These are phyloP conservation scores for Hanseniaspora thailandica DNA, from an alignment of 805 yeast species.

Conservation along the genomic window DNA sequence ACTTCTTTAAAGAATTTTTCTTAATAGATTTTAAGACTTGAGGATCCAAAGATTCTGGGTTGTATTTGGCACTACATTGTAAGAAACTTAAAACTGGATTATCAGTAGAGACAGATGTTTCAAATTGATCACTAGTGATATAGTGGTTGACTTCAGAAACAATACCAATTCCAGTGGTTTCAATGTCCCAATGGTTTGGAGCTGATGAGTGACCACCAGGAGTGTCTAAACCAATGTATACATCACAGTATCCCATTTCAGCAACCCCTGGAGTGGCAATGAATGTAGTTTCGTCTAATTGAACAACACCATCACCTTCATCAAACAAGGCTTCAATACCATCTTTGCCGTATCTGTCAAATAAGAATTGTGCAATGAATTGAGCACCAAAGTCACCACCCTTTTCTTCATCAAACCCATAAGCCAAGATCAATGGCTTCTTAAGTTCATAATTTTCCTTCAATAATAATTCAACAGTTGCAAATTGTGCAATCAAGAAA, in stretches of 20 bases:
- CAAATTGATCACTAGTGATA: constrained; percentile 45
- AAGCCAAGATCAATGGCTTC: constrained; percentile 49
- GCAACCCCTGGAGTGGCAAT: constrained; percentile 42
- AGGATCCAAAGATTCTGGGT: constrained; percentile 19
- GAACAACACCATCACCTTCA: constrained; percentile 42
- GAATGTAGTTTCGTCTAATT: constrained; percentile 32
- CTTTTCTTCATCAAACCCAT: constrained; percentile 70
- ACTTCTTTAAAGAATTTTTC: constrained; percentile 20
- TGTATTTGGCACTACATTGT: constrained; percentile 53
- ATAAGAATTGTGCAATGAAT: constrained; percentile 35
- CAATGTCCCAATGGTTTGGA: constrained; percentile 43
- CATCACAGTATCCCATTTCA: constrained; percentile 46
- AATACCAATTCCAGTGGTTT: constrained; percentile 68
- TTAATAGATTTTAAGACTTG: constrained; percentile 21
- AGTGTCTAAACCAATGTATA: constrained; percentile 28
- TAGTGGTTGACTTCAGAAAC: constrained; percentile 44
- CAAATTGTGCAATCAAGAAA: constrained; percentile 46
- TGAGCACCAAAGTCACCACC: constrained; percentile 53
- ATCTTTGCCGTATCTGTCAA: constrained; percentile 45
- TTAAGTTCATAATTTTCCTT: constrained; percentile 36
- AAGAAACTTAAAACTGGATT: constrained; percentile 52
- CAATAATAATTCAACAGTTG: constrained; percentile 42
- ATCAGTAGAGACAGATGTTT: constrained; percentile 33
- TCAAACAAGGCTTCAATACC: constrained; percentile 53
- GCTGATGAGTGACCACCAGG: constrained; percentile 48